Evolutionary conservation across 805 yeast species (phyloP).

Genomic region (Metschnikowia reukaufii): DNA sequence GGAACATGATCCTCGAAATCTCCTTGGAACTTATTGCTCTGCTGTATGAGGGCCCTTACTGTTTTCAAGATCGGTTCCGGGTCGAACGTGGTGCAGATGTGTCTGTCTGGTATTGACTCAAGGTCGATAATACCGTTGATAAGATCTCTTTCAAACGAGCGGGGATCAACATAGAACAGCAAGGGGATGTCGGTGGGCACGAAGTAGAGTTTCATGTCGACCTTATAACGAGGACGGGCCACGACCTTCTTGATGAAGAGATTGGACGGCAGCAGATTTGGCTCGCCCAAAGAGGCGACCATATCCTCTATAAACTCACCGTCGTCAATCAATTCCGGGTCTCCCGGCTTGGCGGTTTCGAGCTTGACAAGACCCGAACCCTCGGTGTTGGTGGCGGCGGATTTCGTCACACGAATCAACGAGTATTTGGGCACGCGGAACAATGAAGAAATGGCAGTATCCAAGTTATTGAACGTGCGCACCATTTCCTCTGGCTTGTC

Average conservation of each 20-base stretch:
- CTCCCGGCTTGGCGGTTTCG: slow-evolving; percentile 58
- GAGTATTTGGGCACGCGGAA: slow-evolving; percentile 46
- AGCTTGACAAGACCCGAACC: slow-evolving; percentile 53
- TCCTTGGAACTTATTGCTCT: slow-evolving; percentile 9
- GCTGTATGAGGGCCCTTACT: slow-evolving; percentile 11
- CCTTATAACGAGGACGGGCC: slow-evolving; percentile 62
- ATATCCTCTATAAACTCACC: slow-evolving; percentile 41
- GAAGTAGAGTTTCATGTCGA: slow-evolving; percentile 61
- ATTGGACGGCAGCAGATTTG: slow-evolving; percentile 46
- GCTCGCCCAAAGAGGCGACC: slow-evolving; percentile 38
- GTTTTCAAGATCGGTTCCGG: slow-evolving; percentile 13
- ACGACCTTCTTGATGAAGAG: slow-evolving; percentile 55
- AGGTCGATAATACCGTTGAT: slow-evolving; percentile 48
- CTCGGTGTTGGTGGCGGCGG: slow-evolving; percentile 51
- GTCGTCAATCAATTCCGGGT: slow-evolving; percentile 50
- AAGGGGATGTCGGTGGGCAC: slow-evolving; percentile 41
- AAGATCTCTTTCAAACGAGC: slow-evolving; percentile 53
- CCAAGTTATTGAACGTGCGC: slow-evolving; percentile 43
- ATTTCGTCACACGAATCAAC: slow-evolving; percentile 52
- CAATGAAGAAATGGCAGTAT: slow-evolving; percentile 45
- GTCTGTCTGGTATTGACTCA: slow-evolving; percentile 18
- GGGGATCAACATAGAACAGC: slow-evolving; percentile 47
- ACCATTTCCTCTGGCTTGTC: slow-evolving; percentile 16
- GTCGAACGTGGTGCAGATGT: slow-evolving; percentile 19
- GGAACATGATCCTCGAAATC: slow-evolving; percentile 12